Evolutionary conservation across 768 basidiomycete species (phyloP).

Genomic region (Panellus pusillus): DNA sequence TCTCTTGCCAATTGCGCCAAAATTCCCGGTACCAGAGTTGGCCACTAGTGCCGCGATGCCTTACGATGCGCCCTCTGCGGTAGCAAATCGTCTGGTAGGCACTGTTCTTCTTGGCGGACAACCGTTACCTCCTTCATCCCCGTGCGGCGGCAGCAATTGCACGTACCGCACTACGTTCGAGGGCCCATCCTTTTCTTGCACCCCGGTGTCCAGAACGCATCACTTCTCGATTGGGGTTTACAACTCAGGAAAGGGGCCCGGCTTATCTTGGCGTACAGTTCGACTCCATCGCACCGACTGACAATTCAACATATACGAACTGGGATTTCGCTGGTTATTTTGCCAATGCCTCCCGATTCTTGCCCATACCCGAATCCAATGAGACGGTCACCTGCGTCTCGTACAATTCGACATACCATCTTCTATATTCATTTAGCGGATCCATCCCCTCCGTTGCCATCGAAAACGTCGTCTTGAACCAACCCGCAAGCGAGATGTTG

Average conservation of each 20-base stretch:
- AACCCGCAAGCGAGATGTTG: slow-evolving; percentile 1
- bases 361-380: not conserved
- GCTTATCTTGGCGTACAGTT: not conserved
- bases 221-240: not conserved
- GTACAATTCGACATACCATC: slow-evolving; percentile 12
- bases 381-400: slow-evolving; percentile 4
- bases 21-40: not conserved
- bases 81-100: not conserved
- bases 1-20: not conserved
- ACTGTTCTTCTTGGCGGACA: slow-evolving; percentile 1
- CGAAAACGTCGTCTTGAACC: not conserved
- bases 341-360: not conserved
- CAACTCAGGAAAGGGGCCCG: not conserved
- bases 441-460: not conserved
- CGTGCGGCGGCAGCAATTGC: slow-evolving; percentile 6
- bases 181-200: slow-evolving; percentile 9
- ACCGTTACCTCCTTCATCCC: not conserved
- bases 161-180: not conserved
- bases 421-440: slow-evolving; percentile 4
- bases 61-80: not conserved
- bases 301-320: not conserved
- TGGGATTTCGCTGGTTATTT: slow-evolving; percentile 1
- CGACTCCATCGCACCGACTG: not conserved
- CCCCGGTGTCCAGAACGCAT: not conserved
- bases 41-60: not conserved